Percentiles rank a stretch among this genome's conserved stretches.
Conservation (phyloP, 257 asterid genomes). For the Perilla frutescens region DNA sequence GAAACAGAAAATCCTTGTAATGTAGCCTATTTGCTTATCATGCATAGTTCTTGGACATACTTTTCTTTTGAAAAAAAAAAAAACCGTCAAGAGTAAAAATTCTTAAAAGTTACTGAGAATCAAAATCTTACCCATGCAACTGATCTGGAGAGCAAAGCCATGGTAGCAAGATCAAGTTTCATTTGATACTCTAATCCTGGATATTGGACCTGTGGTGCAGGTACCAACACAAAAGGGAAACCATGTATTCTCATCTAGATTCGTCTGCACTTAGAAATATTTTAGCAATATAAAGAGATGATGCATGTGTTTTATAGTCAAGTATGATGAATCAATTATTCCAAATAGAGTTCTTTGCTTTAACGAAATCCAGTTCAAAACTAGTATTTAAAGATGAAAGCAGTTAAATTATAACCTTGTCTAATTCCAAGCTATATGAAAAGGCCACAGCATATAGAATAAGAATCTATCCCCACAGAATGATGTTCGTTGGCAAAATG, state of each 20-base stretch:
- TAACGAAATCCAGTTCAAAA: constrained; percentile 13
- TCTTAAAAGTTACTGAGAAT: constrained; percentile 17
- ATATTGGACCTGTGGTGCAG: constrained; percentile 74
- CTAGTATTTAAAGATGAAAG: constrained; percentile 9
- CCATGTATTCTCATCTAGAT: constrained; percentile 17
- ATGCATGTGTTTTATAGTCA: constrained; percentile 12
- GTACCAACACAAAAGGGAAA: constrained; percentile 23
- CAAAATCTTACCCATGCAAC: constrained; percentile 72
- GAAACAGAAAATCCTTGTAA: constrained; percentile 8
- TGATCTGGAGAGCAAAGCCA: constrained; percentile 70
- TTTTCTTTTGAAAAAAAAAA: constrained; percentile 8
- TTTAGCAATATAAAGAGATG: constrained; percentile 15
- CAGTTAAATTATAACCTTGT: not conserved
- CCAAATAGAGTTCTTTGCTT: constrained; percentile 11
- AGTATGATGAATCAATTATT: constrained; percentile 11
- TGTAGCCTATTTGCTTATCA: constrained; percentile 8
- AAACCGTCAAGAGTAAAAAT: constrained; percentile 9
- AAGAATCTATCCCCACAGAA: too few species aligned
- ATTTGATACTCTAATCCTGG: constrained; percentile 91
- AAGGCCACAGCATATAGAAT: not conserved
- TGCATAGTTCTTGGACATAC: constrained; percentile 20
- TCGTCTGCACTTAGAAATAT: constrained; percentile 26
- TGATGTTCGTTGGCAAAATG: not conserved
- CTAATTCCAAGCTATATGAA: constrained; percentile 1
- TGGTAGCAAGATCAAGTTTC: constrained; percentile 81